A percentile compares a stretch with the other conserved stretches of the same genome.
phyloP scores from a whole-genome alignment of 805 yeast genomes.

The Metschnikowia picachoensis region DNA sequence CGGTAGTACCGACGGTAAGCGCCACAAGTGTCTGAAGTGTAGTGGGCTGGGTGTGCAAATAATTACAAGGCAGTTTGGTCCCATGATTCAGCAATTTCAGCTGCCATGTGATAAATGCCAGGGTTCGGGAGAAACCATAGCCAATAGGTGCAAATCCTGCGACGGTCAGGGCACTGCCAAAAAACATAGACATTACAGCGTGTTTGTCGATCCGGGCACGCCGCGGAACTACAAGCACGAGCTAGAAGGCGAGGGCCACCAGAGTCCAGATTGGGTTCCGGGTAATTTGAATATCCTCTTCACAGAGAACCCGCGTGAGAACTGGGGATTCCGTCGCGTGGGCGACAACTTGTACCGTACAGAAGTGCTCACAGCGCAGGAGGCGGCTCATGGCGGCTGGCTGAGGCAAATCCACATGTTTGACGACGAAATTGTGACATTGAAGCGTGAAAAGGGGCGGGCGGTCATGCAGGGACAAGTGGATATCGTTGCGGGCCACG shows the following conservation, averaged over 20 bases:
- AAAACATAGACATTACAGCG: conserved; percentile 51
- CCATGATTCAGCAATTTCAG: conserved; percentile 85
- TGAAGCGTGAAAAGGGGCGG: conserved; percentile 50
- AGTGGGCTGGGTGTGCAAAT: conserved; percentile 69
- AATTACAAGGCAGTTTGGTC: conserved; percentile 73
- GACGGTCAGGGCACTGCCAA: conserved; percentile 63
- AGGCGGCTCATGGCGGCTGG: conserved; percentile 84
- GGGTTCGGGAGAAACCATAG: conserved; percentile 70
- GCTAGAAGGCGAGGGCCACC: conserved; percentile 76
- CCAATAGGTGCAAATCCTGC: conserved; percentile 65
- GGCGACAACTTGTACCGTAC: conserved; percentile 73
- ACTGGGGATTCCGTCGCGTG: conserved; percentile 84
- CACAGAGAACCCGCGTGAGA: conserved; percentile 50
- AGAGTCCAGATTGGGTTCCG: conserved; percentile 73
- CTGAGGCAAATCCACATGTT: conserved; percentile 59
- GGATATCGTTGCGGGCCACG: conserved; percentile 68
- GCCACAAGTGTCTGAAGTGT: conserved; percentile 64
- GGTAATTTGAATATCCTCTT: conserved; percentile 74
- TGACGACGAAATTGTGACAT: conserved; percentile 46
- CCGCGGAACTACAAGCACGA: conserved; percentile 55
- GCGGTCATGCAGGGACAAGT: conserved; percentile 63
- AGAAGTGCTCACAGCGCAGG: conserved; percentile 68
- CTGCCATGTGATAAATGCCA: conserved; percentile 73
- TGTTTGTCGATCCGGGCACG: conserved; percentile 69
- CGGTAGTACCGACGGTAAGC: conserved; percentile 78